Base-by-base conservation (phyloP, 2,329 filamentous ascomycete species). In the Nothopassalora personata region DNA sequence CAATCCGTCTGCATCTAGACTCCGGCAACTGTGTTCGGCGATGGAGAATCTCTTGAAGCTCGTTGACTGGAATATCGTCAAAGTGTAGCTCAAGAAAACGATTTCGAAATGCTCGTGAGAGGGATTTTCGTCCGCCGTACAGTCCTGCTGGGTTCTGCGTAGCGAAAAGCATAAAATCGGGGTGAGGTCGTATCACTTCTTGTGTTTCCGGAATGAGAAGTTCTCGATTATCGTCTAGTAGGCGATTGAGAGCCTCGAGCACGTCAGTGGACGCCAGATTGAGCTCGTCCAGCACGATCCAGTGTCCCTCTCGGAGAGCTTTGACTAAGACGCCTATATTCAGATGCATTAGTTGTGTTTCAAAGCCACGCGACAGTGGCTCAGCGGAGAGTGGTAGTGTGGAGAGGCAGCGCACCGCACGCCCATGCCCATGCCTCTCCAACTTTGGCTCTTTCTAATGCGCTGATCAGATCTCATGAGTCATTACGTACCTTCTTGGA, bases 191-290 rank as follows among this genome's bases (percentile, higher is more conserved):
- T 45, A 99, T 89, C 36, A 95, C 80, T 72, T 99, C 92, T 73
- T 99, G 94, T 0, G 94, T 97, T 73, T 99, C 94, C 0, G 95
- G 93, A 34, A 99, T 92, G 27, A 99, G 81, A 4, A 99, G 83
- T 74, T 99, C 94, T 60, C 94, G 83, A 67, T 99, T 99, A 70
- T 99, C 94, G 68, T 99, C 94, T 0, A 99, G 80, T 0, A 99
- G 82, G 67, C 94, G 87, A 74, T 99, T 99, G 43, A 99, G 80
- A 0, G 94, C 94, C 76, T 99, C 94, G 0, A 99, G 80, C 23
- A 99, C 93, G 77, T 99, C 94, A 0, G 93, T 97, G 0, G 95
- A 94, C 0, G 95, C 95, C 70, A 99, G 76, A 71, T 99, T 99
- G 58, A 99, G 81, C 73, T 99, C 95, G 71, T 99, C 94, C 1